phyloP scores from a whole-genome alignment of 768 basidiomycete genomes.

The Tulasnella sp. region DNA sequence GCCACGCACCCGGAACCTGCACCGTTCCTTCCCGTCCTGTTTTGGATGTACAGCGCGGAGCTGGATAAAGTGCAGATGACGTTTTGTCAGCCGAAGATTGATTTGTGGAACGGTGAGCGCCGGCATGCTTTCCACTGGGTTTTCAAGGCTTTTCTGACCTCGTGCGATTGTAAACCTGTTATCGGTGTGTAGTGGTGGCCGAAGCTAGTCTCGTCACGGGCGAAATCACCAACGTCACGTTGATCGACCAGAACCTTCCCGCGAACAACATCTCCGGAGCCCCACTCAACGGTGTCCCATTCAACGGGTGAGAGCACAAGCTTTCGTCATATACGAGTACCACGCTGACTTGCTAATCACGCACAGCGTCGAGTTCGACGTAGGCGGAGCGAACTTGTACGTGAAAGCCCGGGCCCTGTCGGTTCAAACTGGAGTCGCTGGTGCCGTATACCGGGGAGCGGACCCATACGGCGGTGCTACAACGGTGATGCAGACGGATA shows the following conservation, averaged over 20 bases:
- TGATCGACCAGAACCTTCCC: conserved; percentile 42
- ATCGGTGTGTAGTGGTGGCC: too few relatives aligned
- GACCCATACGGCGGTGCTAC: conserved; percentile 45
- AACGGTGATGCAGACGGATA: conserved; percentile 53
- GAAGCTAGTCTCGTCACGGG: conserved; percentile 52
- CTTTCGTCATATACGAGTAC: background rate
- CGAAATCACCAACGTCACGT: conserved; percentile 48
- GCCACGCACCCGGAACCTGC: conserved; percentile 41
- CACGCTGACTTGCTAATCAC: background rate
- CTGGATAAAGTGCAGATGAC: conserved; percentile 52
- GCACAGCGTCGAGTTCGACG: conserved; percentile 30
- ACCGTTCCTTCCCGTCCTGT: conserved; percentile 61
- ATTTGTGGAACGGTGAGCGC: conserved; percentile 49
- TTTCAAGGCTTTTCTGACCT: too few relatives aligned
- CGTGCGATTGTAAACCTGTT: too few relatives aligned
- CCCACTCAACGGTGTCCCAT: conserved; percentile 53
- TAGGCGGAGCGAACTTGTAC: conserved; percentile 46
- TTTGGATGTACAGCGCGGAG: conserved; percentile 58
- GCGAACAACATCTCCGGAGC: conserved; percentile 59
- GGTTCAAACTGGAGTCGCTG: conserved; percentile 58
- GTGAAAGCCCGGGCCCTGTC: conserved; percentile 57
- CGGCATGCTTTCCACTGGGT: too few relatives aligned
- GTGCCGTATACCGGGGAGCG: conserved; percentile 60
- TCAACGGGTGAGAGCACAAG: conserved; percentile 56
- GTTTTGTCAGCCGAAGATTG: conserved; percentile 61